Evolutionary conservation across 2,329 filamentous ascomycete species (phyloP).

Genomic region (Elsinoe necatrix): DNA sequence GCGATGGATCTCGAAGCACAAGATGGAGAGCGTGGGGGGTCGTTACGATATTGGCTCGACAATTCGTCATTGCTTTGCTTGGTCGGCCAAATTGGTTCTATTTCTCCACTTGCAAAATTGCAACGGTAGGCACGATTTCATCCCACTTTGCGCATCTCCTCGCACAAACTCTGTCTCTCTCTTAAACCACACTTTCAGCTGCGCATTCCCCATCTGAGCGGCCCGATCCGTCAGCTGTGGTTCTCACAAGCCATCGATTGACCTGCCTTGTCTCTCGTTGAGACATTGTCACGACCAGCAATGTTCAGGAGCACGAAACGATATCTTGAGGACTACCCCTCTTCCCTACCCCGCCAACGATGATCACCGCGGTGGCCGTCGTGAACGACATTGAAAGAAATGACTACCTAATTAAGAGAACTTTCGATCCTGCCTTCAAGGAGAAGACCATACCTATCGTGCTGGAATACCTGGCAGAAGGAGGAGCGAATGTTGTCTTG

Average conservation of each 20-base stretch:
- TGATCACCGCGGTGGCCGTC: constrained; percentile 14
- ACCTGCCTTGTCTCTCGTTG: background rate
- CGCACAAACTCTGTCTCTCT: background rate
- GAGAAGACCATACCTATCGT: constrained; percentile 5
- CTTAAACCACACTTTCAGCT: background rate
- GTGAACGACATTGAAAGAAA: constrained; percentile 12
- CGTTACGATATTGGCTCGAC: background rate
- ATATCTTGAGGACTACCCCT: constrained; percentile 7
- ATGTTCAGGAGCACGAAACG: constrained; percentile 5
- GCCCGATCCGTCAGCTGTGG: constrained; percentile 2
- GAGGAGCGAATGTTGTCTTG: constrained; percentile 32
- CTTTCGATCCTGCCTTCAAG: background rate
- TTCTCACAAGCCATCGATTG: background rate
- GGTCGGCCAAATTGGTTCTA: constrained; percentile 5
- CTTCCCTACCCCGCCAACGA: constrained; percentile 6
- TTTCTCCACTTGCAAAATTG: background rate
- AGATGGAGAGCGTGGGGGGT: constrained; percentile 4
- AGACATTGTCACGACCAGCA: constrained; percentile 6
- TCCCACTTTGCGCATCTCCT: background rate
- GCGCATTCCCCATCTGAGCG: background rate
- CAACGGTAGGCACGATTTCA: constrained; percentile 11
- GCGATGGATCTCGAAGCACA: background rate
- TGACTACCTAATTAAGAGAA: constrained; percentile 3
- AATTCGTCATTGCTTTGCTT: background rate
- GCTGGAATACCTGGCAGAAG: constrained; percentile 31